A percentile compares a stretch with the other conserved stretches of the same genome.
Evolutionary conservation across 495 filamentous ascomycete species (phyloP).

Genomic region (Penicillium psychrofluorescens): DNA sequence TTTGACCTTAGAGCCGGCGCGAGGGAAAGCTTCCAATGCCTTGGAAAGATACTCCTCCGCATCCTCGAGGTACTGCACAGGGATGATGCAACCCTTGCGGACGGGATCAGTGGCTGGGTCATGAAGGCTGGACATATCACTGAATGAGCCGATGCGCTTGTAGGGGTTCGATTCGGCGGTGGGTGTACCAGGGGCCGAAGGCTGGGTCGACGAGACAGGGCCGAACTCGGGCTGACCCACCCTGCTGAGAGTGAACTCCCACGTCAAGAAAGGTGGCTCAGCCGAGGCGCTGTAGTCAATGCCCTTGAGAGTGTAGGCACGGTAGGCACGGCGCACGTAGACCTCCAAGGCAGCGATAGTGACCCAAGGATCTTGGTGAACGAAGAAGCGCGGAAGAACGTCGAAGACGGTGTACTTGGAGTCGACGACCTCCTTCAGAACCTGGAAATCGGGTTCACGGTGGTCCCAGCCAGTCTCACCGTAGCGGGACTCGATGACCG

Average conservation of each 20-base stretch:
- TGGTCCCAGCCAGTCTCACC: constrained; percentile 98
- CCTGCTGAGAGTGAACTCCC: constrained; percentile 93
- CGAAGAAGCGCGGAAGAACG: constrained; percentile 89
- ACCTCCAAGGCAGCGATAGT: constrained; percentile 90
- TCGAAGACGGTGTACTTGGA: constrained; percentile 98
- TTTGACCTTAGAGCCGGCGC: constrained; percentile 36
- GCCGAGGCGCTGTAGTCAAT: constrained; percentile 76
- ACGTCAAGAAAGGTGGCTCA: constrained; percentile 78
- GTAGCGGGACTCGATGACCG: constrained; percentile 94
- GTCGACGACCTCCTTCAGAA: constrained; percentile 95
- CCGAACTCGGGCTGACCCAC: constrained; percentile 86
- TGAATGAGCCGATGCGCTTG: constrained; percentile 84
- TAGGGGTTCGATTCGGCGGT: constrained; percentile 54
- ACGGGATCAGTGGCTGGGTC: constrained; percentile 63
- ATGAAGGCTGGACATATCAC: constrained; percentile 85
- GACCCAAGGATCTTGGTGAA: constrained; percentile 89
- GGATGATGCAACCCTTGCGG: constrained; percentile 92
- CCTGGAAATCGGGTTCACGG: constrained; percentile 75
- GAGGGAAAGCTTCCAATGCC: constrained; percentile 76
- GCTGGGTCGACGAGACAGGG: constrained; percentile 61
- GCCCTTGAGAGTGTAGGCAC: constrained; percentile 82
- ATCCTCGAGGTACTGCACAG: constrained; percentile 88
- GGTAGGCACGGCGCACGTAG: constrained; percentile 92
- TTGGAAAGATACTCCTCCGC: constrained; percentile 74
- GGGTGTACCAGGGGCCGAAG: constrained; percentile 84